Conservation (phyloP, 2,329 filamentous ascomycete species). For the Fusarium coicis region DNA sequence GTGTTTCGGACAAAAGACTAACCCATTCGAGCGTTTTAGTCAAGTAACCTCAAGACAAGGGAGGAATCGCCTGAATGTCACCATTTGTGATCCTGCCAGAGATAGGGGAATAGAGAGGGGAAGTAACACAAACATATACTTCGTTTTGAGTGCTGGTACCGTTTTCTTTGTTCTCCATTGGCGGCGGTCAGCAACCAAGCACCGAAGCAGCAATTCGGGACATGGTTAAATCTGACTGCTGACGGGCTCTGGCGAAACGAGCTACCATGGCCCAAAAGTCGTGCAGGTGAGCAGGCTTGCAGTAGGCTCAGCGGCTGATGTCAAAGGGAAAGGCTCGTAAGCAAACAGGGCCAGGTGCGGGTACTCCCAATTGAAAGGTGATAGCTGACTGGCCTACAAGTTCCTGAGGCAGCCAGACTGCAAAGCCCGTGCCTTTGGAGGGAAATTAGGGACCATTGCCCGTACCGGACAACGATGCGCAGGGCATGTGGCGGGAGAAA, state of each 20-base stretch:
- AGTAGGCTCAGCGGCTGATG: conserved; percentile 39
- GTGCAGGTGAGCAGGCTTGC: conserved; percentile 34
- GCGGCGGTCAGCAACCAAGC: conserved; percentile 37
- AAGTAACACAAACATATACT: conserved; percentile 18
- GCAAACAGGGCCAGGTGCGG: conserved; percentile 41
- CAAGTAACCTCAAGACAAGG: conserved; percentile 23
- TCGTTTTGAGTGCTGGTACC: background rate
- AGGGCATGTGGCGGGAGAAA: conserved; percentile 24
- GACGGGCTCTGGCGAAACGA: conserved; percentile 1
- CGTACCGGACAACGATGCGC: conserved; percentile 23
- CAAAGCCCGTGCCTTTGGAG: conserved; percentile 27
- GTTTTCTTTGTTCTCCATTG: conserved; percentile 11
- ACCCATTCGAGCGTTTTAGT: conserved; percentile 17
- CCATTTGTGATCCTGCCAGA: background rate
- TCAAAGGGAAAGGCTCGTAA: conserved; percentile 41
- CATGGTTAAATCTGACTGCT: conserved; percentile 43
- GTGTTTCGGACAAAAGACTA: conserved; percentile 39
- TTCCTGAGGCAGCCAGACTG: conserved; percentile 17
- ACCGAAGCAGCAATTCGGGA: conserved; percentile 9
- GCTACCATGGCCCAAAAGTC: conserved; percentile 19
- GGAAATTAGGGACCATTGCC: conserved; percentile 37
- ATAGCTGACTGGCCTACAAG: conserved; percentile 26
- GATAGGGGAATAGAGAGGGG: background rate
- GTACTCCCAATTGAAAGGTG: conserved; percentile 15
- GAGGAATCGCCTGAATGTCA: conserved; percentile 27